Evolutionary conservation across 2,329 filamentous ascomycete genomes (phyloP), one percentile per base, ranked within the genome.

Genomic region (Trichoderma breve): DNA sequence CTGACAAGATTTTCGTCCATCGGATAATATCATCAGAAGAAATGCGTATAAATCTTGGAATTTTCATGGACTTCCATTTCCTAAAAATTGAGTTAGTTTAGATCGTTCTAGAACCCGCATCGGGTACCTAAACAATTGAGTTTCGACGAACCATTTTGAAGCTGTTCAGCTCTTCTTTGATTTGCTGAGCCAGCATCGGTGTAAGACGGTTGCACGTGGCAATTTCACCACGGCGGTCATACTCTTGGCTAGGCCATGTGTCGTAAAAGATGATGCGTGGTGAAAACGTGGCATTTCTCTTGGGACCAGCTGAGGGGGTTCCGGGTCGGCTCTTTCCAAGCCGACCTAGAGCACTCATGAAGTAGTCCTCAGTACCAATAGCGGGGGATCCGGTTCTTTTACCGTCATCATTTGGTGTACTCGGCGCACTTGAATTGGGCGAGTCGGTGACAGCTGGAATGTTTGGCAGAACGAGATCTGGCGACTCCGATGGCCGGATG

Each of bases 41-140:
- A 99, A 88, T 99, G 96, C 78, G 96, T 99, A 87, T 99, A 98
- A 79, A 98, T 95, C 86, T 98, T 99, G 76, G 96, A 98, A 81
- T 92, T 93, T 84, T 98, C 96, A 82, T 99, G 96, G 78, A 99
- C 96, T 86, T 98, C 96, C 96, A 99, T 99, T 86, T 99, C 96
- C 96, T 98, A 74, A 51, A 51, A 36, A 62, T 36, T 18, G 69
- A 15, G 18, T 12, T 11, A 51, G 21, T 77, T 89, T 81, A 88
- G 85, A 75, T 74, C 58, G 1, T 9, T 21, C 18, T 51, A 9
- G 43, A 60, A 21, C 18, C 26, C 61, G 47, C 39, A 43, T 3
- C 21, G 28, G 28, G 8, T 18, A 36, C 5, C 32, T 34, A n/a
- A 15, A 2, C 4, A 15, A 14, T 43, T 51, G 39, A 28, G 26